Evolutionary conservation across 2,329 filamentous ascomycete genomes (phyloP).

Genomic region (Corniculantispora saksenae): DNA sequence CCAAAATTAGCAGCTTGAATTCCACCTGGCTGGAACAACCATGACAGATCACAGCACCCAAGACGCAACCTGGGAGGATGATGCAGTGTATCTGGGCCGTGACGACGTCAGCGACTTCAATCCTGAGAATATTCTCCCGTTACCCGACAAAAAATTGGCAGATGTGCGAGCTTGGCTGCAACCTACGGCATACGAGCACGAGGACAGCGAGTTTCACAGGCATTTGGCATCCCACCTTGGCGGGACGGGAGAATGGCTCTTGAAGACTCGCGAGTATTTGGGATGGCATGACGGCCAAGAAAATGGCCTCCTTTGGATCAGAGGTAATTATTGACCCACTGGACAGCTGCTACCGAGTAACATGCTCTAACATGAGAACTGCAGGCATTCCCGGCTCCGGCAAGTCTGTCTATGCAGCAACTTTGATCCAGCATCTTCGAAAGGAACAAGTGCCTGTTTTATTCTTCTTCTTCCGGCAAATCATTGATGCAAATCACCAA

Average conservation of each 20-base stretch:
- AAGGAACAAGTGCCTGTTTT: constrained; percentile 29
- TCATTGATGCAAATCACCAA: constrained; percentile 36
- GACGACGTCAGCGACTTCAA: constrained; percentile 37
- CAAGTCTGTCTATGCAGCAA: constrained; percentile 37
- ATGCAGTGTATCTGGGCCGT: constrained; percentile 29
- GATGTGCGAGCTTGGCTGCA: constrained; percentile 33
- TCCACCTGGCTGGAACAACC: too few species aligned
- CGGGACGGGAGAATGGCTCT: constrained; percentile 26
- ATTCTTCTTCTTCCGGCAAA: constrained; percentile 42
- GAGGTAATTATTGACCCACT: constrained; percentile 28
- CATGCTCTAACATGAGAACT: too few species aligned
- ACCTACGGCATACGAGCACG: constrained; percentile 30
- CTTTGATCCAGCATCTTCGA: constrained; percentile 21
- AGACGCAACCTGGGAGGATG: constrained; percentile 16
- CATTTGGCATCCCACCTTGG: constrained; percentile 25
- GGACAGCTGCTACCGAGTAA: too few species aligned
- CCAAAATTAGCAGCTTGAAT: too few species aligned
- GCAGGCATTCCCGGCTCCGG: constrained; percentile 34
- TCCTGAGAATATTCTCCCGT: constrained; percentile 33
- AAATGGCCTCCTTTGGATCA: constrained; percentile 30
- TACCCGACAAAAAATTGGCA: constrained; percentile 21
- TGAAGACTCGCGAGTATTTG: constrained; percentile 18
- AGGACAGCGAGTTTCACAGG: constrained; percentile 29
- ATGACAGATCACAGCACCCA: not conserved
- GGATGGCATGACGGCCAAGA: constrained; percentile 22